These are phyloP conservation scores for Lichtheimia ornata DNA, from an alignment of 371 early-diverging fungal species.

Conservation along the genomic window DNA sequence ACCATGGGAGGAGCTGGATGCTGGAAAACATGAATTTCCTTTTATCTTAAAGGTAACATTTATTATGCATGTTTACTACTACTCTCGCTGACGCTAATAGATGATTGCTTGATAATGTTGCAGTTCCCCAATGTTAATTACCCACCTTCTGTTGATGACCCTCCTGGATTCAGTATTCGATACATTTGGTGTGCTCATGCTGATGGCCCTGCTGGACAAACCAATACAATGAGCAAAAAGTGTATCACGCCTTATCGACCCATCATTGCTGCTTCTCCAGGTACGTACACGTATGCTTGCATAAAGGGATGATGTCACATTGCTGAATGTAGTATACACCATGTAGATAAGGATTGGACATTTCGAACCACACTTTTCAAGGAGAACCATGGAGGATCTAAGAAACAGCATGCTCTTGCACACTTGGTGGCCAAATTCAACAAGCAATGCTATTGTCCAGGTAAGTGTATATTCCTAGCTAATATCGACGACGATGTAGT, in stretches of 20 bases:
- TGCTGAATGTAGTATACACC: neutral
- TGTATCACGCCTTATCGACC: constrained; percentile 25
- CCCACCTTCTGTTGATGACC: constrained; percentile 35
- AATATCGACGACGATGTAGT: neutral
- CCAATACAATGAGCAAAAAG: constrained; percentile 28
- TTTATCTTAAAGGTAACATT: constrained; percentile 51
- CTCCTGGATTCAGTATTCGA: constrained; percentile 28
- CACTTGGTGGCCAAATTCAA: constrained; percentile 21
- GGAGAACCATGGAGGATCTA: constrained; percentile 4
- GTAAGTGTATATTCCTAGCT: constrained; percentile 3
- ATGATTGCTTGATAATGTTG: neutral
- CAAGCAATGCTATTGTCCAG: constrained; percentile 30
- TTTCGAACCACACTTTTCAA: constrained; percentile 21
- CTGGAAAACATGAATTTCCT: constrained; percentile 34
- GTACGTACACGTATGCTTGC: neutral
- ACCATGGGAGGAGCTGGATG: constrained; percentile 30
- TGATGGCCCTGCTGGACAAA: constrained; percentile 37
- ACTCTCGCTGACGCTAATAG: too few relatives aligned
- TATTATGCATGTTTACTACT: neutral
- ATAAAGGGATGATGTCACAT: too few relatives aligned
- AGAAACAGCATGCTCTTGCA: constrained; percentile 22
- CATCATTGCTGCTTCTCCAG: constrained; percentile 26
- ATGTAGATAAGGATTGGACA: constrained; percentile 17
- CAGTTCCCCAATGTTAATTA: constrained; percentile 43
- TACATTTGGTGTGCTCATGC: constrained; percentile 54